phyloP scores from a whole-genome alignment of 176 grass and related monocot species.

The Eleusine coracana region DNA sequence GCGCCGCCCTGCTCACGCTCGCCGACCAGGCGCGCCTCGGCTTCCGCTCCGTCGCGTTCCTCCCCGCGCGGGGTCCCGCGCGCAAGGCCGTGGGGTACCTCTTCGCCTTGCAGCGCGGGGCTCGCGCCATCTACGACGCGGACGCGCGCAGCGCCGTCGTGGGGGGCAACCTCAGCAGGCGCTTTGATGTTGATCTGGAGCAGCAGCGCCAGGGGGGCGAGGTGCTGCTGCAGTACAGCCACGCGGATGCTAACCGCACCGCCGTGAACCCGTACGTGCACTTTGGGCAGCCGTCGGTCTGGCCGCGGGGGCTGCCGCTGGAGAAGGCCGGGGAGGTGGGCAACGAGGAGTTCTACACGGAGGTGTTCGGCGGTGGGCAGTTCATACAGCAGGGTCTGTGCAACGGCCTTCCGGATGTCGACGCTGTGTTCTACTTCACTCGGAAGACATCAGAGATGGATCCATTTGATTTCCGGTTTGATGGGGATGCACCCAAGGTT shows the following conservation, averaged over 20 bases:
- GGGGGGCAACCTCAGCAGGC: too few species aligned
- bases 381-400: constrained; percentile 94
- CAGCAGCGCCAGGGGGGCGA: too few species aligned
- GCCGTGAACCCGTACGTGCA: constrained; percentile 86
- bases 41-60: too few species aligned
- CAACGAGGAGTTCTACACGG: constrained; percentile 81
- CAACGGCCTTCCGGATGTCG: constrained; percentile 84
- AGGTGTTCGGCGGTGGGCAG: constrained; percentile 66
- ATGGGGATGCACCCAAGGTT: constrained; percentile 71
- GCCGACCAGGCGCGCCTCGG: too few species aligned
- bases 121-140: too few species aligned
- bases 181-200: too few species aligned
- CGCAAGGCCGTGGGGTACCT: too few species aligned
- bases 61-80: too few species aligned
- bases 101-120: too few species aligned
- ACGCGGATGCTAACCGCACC: constrained; percentile 75
- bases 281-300: constrained; percentile 90
- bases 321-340: constrained; percentile 69
- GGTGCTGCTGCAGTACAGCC: constrained; percentile 85
- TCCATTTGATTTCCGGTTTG: constrained; percentile 54
- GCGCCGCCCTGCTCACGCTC: too few species aligned
- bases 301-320: constrained; percentile 87
- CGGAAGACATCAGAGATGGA: constrained; percentile 64
- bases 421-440: constrained; percentile 88
- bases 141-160: too few species aligned